Evolutionary conservation across 306 rosid genomes (phyloP).

Genomic region (Luffa acutangula): DNA sequence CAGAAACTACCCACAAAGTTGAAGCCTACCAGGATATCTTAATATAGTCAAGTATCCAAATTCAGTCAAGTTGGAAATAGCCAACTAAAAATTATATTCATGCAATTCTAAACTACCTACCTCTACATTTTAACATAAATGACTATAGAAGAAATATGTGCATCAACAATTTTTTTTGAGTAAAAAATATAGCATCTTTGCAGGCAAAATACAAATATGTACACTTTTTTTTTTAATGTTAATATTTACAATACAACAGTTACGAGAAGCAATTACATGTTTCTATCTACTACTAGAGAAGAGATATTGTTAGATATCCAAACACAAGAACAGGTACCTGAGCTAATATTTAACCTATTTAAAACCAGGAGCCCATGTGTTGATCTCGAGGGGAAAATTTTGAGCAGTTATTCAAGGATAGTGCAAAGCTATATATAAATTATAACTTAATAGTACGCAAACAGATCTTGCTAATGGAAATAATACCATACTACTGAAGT

Average conservation of each 20-base stretch:
- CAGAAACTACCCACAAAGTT: neutral
- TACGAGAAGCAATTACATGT: neutral
- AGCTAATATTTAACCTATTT: neutral
- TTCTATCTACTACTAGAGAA: neutral
- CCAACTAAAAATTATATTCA: neutral
- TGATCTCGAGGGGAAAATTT: neutral
- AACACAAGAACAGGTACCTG: neutral
- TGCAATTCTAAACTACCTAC: neutral
- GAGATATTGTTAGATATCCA: neutral
- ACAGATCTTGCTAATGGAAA: neutral
- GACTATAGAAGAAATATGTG: neutral
- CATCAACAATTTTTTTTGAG: neutral
- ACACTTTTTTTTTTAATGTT: neutral
- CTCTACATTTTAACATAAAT: neutral
- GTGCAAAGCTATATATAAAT: neutral
- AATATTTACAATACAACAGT: neutral
- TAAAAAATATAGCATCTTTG: neutral
- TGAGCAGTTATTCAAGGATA: neutral
- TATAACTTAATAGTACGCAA: neutral
- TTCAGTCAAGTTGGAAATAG: neutral
- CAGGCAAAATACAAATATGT: neutral
- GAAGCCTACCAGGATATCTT: constrained; percentile 3
- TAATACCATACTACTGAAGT: constrained; percentile 82
- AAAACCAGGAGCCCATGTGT: neutral
- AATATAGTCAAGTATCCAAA: neutral